Evolutionary conservation across 2,329 filamentous ascomycete species (phyloP), one percentile per base, ranked within the genome.

Genomic region (Colletotrichum tanaceti): DNA sequence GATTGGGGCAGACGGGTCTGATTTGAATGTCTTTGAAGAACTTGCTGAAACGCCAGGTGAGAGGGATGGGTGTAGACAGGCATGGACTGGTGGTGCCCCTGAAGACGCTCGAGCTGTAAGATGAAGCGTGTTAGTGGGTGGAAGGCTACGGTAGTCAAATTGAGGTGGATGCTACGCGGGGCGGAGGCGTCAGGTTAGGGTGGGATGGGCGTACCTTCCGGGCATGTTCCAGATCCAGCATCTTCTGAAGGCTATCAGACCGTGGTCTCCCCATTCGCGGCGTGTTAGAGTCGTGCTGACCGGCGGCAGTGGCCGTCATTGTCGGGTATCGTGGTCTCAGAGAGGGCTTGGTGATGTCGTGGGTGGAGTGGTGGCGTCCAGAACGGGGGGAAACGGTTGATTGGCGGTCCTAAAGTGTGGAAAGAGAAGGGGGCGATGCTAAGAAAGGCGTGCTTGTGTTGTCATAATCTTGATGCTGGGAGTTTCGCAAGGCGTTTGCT

Each of bases 201-300:
- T 64, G 20, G 59, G 55, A 60, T 62, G 38, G 54, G 39, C 70
- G 80, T 80, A 89, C 87, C 84, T 87, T 87, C 76, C 81, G 83
- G 74, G 81, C 82, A 74, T 85, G 86, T 74, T 89, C 87, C 59
- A 89, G 77, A 72, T 89, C 86, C 57, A 89, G 80, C 87, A 89
- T 89, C 68, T 80, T 82, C 75, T 87, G 82, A 71, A 89, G 83
- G 75, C 83, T 87, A 57, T 66, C 63, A 65, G 66, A 65, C 50
- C 63, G 38, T n/a, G 35, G n/a, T 4, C 52, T 65, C 20, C 41
- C 44, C 41, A 44, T 49, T 10, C 28, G 53, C 24, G 54, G 59
- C 35, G 61, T 43, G 16, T 41, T 52, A 52, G 59, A 47, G 7
- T 58, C 60, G 38, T 41, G 54, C 47, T 47, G 50, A 60, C 50